Base-by-base conservation (phyloP, 2,329 filamentous ascomycete genomes). In the Xylariaceae sp. region DNA sequence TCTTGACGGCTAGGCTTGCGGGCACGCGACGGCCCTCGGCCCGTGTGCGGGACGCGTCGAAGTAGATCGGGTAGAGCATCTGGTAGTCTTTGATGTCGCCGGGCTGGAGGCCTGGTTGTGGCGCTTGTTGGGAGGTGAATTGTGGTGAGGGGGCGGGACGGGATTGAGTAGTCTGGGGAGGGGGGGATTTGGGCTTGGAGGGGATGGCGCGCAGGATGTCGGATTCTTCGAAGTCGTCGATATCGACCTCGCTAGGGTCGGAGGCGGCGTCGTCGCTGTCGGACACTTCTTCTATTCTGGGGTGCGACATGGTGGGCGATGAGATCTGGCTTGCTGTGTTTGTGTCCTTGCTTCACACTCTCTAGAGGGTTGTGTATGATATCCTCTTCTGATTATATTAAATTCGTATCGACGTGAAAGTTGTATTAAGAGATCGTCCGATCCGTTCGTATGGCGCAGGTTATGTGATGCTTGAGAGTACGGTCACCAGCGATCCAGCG, bases 1-100 rank as follows among this genome's bases (percentile, higher is more conserved):
- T 95, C 59, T 80, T 73, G 4, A 97, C 89, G 0, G 92, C 93
- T 5, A 90, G 81, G 54, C 83, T 78, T 55, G 80, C 76, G 54
- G 85, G 78, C 7, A 97, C 92, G 67, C 92, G 88, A 13, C 94
- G 85, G 44, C 94, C 94, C 69, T 95, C 82, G 59, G 87, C 85
- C 59, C 92, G 86, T 48, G 85, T 83, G 54, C 90, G 85, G 23
- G 80, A 79, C 65, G 82, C 82, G 80, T 97, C 93, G 71, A 99
- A 99, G 82, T 99, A 99, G 61, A 97, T 78, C 0, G 94, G 93
- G 78, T 99, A 99, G 30, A 99, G 81, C 75, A 90, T 93, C 74
- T 94, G 89, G 78, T 87, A 96, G 75, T 85, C 79, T 71, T 88
- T 89, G 74, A 90, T 88, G 67, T 80, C 76, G 65, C 77, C 72